Evolutionary conservation across 805 yeast genomes (phyloP), one percentile per base, ranked within the genome.

Genomic region (Starmerella geochares): DNA sequence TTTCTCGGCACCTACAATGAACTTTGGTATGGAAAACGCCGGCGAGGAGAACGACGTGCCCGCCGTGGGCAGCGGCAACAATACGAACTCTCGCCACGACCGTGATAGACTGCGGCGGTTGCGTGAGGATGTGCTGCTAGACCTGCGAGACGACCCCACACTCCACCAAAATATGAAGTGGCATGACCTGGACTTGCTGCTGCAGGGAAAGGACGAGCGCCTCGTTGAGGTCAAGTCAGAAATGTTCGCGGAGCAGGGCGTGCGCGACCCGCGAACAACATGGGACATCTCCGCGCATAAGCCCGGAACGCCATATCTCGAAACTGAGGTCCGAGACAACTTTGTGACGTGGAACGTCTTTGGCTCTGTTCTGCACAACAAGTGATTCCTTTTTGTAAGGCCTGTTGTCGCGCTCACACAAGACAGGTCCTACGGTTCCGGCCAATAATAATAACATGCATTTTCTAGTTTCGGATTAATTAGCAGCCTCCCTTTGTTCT

Each of bases 1-100:
- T 6, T 66, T 68, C 44, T 73, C 67, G 53, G 69, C 75, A 11
- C 76, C 76, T 48, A 74, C 76, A 4, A 78, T 81, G 2, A 62
- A 76, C 17, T 17, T 17, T 21, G 36, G 28, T 16, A 20, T 23
- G 25, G 36, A 49, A 5, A 67, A 60, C 67, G 83, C 85, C 0
- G 75, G 77, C 46, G 92, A 86, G 2, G 80, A 60, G 47, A 14
- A 28, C 29, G 52, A 29, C 24, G 24, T 25, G 25, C 42, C 42
- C 16, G 21, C 13, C 23, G 38, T 23, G 16, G 19, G 25, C 29
- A 5, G 13, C 21, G 21, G 37, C 37, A 11, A 20, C 13, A 21
- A n/a, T n/a, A 45, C 8, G 27, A n/a, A 45, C 24, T 13, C 37
- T 13, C 33, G 19, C 13, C 43, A 39, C 27, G 29, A 24, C 11